These are phyloP conservation scores for Pyrenophora seminiperda DNA, from an alignment of 2,329 filamentous ascomycete species.

Conservation along the genomic window DNA sequence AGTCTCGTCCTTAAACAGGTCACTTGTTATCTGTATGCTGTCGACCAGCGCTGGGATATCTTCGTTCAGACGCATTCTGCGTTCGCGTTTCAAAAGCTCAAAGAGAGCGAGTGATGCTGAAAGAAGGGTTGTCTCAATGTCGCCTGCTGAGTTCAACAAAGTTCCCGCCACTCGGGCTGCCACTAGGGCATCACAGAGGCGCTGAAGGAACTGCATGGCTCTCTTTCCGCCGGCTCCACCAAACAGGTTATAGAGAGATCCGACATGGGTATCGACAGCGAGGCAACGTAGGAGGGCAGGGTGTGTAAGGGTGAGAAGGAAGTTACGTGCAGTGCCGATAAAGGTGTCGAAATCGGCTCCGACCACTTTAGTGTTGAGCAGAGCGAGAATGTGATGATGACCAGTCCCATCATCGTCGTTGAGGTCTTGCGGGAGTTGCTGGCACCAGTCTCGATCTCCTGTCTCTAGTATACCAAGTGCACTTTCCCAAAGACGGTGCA, in stretches of 20 bases:
- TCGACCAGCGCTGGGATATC: conserved; percentile 18
- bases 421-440: conserved; percentile 41
- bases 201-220: conserved; percentile 41
- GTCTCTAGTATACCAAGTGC: conserved; percentile 35
- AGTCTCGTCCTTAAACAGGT: conserved; percentile 1
- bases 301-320: conserved; percentile 43
- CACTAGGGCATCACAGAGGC: conserved; percentile 23
- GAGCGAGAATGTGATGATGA: conserved; percentile 32
- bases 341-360: conserved; percentile 5
- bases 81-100: conserved; percentile 27
- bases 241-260: conserved; percentile 45
- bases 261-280: conserved; percentile 44
- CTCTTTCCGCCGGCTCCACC: conserved; percentile 38
- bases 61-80: conserved; percentile 28
- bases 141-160: neutral
- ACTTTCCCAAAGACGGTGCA: conserved; percentile 35
- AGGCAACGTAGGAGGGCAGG: conserved; percentile 41
- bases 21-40: conserved; percentile 10
- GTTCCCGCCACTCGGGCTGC: neutral
- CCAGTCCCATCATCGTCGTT: conserved; percentile 36
- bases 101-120: conserved; percentile 20
- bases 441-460: conserved; percentile 39
- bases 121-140: conserved; percentile 9
- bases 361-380: conserved; percentile 23
- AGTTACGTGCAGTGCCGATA: conserved; percentile 14